Evolutionary conservation across 2,329 filamentous ascomycete genomes (phyloP).

Genomic region (Sporothrix brunneoviolacea): DNA sequence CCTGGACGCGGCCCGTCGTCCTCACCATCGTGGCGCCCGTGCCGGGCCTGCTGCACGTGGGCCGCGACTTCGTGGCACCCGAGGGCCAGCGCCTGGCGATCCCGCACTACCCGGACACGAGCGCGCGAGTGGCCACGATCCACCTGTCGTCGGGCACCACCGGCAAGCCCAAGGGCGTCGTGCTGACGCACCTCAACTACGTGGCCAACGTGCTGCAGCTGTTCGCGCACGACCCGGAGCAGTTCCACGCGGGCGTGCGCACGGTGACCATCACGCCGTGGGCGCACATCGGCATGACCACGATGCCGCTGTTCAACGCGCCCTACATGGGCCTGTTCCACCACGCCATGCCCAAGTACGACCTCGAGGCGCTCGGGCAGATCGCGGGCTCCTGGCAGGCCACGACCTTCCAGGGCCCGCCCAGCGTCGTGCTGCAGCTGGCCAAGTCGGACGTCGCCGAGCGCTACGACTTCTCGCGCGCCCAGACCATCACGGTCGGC

Average conservation of each 20-base stretch:
- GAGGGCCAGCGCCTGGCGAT: conserved; percentile 25
- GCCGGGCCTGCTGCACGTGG: conserved; percentile 24
- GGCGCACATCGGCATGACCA: conserved; percentile 39
- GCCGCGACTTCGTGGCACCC: conserved; percentile 28
- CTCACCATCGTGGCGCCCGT: conserved; percentile 28
- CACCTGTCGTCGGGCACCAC: conserved; percentile 45
- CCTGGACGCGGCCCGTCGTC: conserved; percentile 30
- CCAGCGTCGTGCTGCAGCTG: conserved; percentile 32
- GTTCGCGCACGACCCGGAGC: conserved; percentile 28
- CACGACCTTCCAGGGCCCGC: conserved; percentile 34
- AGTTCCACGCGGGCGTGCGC: conserved; percentile 28
- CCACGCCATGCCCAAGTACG: conserved; percentile 36
- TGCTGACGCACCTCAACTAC: conserved; percentile 39
- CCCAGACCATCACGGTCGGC: conserved; percentile 31
- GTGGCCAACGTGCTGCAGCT: conserved; percentile 33
- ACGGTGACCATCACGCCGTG: conserved; percentile 38
- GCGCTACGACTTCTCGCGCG: conserved; percentile 31
- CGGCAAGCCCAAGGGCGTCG: conserved; percentile 41
- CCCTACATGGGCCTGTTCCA: conserved; percentile 38
- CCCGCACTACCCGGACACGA: conserved; percentile 31
- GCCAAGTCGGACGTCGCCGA: conserved; percentile 30
- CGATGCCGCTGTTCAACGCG: conserved; percentile 36
- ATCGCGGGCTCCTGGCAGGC: conserved; percentile 30
- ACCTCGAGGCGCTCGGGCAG: conserved; percentile 28
- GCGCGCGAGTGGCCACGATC: conserved; percentile 24